These are phyloP conservation scores for Saturnispora sanitii DNA, from an alignment of 805 yeast species.

Conservation along the genomic window DNA sequence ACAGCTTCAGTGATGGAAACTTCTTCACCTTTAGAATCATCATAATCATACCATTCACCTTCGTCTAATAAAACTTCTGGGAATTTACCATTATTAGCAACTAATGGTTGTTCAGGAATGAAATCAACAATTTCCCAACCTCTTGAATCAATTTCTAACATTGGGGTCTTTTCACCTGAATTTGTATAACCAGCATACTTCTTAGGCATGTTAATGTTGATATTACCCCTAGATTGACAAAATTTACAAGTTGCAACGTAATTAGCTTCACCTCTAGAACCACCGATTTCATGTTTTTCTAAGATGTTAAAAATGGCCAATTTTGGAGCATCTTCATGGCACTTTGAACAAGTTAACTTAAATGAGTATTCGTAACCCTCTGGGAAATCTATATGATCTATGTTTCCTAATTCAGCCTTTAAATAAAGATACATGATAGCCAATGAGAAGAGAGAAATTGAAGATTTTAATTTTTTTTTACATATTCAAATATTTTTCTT, in stretches of 20 bases:
- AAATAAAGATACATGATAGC: constrained; percentile 19
- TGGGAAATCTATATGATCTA: constrained; percentile 17
- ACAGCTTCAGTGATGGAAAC: constrained; percentile 68
- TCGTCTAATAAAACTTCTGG: constrained; percentile 54
- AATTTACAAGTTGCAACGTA: constrained; percentile 48
- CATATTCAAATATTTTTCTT: not conserved
- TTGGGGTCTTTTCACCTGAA: constrained; percentile 31
- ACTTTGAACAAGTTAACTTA: constrained; percentile 61
- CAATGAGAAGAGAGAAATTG: not conserved
- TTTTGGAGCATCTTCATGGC: constrained; percentile 71
- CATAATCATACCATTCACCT: constrained; percentile 92
- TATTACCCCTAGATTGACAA: constrained; percentile 20
- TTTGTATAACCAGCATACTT: constrained; percentile 24
- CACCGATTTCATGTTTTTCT: constrained; percentile 55
- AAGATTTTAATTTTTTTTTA: not conserved
- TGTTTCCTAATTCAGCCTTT: constrained; percentile 29
- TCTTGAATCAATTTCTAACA: constrained; percentile 73
- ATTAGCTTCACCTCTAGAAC: constrained; percentile 75
- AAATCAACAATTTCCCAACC: constrained; percentile 71
- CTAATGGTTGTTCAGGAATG: constrained; percentile 52
- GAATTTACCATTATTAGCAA: constrained; percentile 19
- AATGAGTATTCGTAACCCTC: constrained; percentile 69
- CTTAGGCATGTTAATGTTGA: constrained; percentile 20
- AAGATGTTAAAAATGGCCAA: constrained; percentile 56
- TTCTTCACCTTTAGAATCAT: constrained; percentile 71